phyloP scores from a whole-genome alignment of 2,329 filamentous ascomycete species.

The Ceratocystis cacaofunesta region DNA sequence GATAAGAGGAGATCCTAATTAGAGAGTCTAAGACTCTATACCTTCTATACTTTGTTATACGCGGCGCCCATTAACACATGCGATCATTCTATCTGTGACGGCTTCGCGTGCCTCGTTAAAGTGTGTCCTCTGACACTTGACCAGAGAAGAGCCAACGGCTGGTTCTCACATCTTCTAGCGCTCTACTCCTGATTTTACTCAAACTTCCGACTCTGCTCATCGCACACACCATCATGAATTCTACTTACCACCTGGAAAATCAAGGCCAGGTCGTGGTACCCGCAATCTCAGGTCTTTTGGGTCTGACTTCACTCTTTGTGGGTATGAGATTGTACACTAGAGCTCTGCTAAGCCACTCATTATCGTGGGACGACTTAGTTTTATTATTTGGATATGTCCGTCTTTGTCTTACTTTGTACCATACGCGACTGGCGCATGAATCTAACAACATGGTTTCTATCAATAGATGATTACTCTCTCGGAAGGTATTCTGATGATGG shows the following conservation, averaged over 20 bases:
- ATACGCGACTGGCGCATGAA: not conserved
- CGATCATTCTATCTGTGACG: too few relatives aligned
- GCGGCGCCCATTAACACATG: too few relatives aligned
- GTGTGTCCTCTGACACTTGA: too few relatives aligned
- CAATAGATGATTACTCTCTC: constrained; percentile 9
- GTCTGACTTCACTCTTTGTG: constrained; percentile 7
- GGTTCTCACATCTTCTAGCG: not conserved
- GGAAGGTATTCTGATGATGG: constrained; percentile 15
- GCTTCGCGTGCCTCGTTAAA: too few relatives aligned
- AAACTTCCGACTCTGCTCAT: not conserved
- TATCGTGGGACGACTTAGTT: constrained; percentile 12
- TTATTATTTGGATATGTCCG: constrained; percentile 10
- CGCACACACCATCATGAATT: not conserved
- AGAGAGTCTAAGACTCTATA: too few relatives aligned
- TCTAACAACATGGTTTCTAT: not conserved
- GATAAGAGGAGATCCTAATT: too few relatives aligned
- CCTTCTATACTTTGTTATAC: too few relatives aligned
- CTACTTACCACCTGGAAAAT: not conserved
- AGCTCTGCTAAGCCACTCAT: constrained; percentile 7
- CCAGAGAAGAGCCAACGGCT: too few relatives aligned
- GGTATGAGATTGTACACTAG: constrained; percentile 15
- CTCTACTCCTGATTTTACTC: not conserved
- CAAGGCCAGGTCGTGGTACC: constrained; percentile 10
- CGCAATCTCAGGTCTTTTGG: constrained; percentile 1
- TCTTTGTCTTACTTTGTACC: not conserved